Evolutionary conservation across 192 early-diverging fungal species (phyloP), one percentile per base, ranked within the genome.

Genomic region (Entophlyctis luteolus): DNA sequence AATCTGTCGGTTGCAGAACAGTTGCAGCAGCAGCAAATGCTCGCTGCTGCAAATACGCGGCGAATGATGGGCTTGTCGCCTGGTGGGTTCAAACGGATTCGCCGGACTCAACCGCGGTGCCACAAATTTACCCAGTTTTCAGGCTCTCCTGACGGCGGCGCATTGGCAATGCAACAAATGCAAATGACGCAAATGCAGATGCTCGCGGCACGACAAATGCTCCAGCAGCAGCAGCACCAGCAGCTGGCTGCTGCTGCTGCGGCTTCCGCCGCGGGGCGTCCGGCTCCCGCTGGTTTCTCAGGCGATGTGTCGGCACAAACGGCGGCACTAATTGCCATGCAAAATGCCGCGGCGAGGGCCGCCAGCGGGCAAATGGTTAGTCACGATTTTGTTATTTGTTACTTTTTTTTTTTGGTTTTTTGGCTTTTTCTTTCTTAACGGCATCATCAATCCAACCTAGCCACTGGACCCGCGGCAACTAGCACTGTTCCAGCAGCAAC

Each of bases 381-480:
- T 42, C n/a, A 42, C 10, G n/a, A 42, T 42, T 42, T 12, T 42
- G n/a, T 8, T 12, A 42, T 12, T 8, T 42, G n/a, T 42, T 42
- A 8, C 8, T 42, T 12, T 12, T 42, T 18, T 39, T 66, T 52
- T 36, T 65, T 33, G 35, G 45, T 65, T 50, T 60, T 46, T 60
- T 46, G 1, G 58, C 18, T 6, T n/a, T 52, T 47, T 14, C 55
- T 37, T 2, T 14, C 37, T 57, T 25, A 12, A 10, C 37, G 20
- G 1, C 12, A 14, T 57, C 0, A 16, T 12, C n/a, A n/a, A 36
- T 57, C 18, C 8, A 28, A 5, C 14, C 5, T 37, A 65, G 62
- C 63, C 63, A 2, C 18, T 66, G 52, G 63, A 66, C 42, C 28
- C 63, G 34, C 25, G 63, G 29, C 63, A 66, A 33, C 35, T 66